Evolutionary conservation across 768 basidiomycete species (phyloP).

Genomic region (Amanita rubescens): DNA sequence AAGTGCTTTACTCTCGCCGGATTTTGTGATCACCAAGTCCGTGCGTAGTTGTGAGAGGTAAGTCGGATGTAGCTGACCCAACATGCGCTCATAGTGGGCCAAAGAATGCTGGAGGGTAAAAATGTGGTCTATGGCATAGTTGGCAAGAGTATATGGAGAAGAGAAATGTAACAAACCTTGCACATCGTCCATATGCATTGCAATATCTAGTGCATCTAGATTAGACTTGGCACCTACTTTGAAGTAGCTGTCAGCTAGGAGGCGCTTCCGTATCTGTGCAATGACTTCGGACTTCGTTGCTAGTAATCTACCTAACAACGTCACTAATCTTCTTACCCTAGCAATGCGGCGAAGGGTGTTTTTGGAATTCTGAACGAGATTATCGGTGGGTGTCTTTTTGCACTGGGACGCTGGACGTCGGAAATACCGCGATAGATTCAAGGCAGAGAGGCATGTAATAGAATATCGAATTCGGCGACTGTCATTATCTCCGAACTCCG

Average conservation of each 20-base stretch:
- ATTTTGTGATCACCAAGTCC: slow-evolving; percentile 49
- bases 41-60: slow-evolving; percentile 75
- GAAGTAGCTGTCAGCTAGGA: slow-evolving; percentile 34
- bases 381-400: background rate
- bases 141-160: slow-evolving; percentile 7
- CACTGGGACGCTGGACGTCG: background rate
- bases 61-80: slow-evolving; percentile 81
- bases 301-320: slow-evolving; percentile 66
- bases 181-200: slow-evolving; percentile 86
- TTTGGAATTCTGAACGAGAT: slow-evolving; percentile 22
- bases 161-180: slow-evolving; percentile 50
- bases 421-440: background rate
- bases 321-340: slow-evolving; percentile 68
- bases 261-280: slow-evolving; percentile 68
- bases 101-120: slow-evolving; percentile 80
- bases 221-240: slow-evolving; percentile 29
- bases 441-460: background rate
- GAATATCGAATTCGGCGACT: background rate
- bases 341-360: slow-evolving; percentile 67
- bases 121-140: slow-evolving; percentile 65
- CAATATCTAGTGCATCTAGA: slow-evolving; percentile 58
- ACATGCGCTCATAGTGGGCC: slow-evolving; percentile 79
- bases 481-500: background rate
- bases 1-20: slow-evolving; percentile 57
- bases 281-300: slow-evolving; percentile 81